Percentiles rank a stretch among this genome's conserved stretches.
Evolutionary conservation across 257 asterid species (phyloP).

Genomic region (Salvia splendens): DNA sequence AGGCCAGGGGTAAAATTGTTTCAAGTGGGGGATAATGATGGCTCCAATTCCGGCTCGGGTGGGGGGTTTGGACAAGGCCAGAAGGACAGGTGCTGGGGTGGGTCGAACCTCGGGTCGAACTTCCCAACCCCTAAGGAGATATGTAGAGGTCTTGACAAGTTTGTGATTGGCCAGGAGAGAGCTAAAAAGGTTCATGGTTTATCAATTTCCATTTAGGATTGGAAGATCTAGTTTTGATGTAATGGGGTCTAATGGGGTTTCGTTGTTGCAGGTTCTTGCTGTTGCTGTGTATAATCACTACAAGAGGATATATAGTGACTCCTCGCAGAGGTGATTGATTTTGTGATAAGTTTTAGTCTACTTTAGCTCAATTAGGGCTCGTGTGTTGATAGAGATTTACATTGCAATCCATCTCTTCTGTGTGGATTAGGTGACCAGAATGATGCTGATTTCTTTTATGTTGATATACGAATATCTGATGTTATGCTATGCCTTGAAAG

Average conservation of each 20-base stretch:
- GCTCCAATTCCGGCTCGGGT: constrained; percentile 52
- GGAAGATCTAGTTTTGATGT: constrained; percentile 9
- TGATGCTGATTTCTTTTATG: constrained; percentile 7
- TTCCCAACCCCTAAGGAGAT: constrained; percentile 97
- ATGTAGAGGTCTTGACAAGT: constrained; percentile 93
- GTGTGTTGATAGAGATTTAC: background rate
- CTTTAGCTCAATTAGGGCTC: background rate
- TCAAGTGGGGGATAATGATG: constrained; percentile 56
- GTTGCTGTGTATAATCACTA: constrained; percentile 98
- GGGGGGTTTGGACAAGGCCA: constrained; percentile 57
- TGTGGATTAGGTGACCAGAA: background rate
- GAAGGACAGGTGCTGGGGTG: constrained; percentile 85
- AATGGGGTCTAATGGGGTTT: constrained; percentile 15
- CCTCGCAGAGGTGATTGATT: constrained; percentile 68
- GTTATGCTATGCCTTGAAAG: constrained; percentile 49
- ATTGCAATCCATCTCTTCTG: background rate
- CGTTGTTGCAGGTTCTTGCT: constrained; percentile 73
- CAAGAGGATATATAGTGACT: constrained; percentile 86
- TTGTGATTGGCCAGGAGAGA: constrained; percentile 94
- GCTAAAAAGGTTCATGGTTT: constrained; percentile 78
- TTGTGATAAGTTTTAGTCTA: constrained; percentile 9
- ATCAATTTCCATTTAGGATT: constrained; percentile 8
- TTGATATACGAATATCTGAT: constrained; percentile 33
- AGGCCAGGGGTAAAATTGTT: constrained; percentile 71
- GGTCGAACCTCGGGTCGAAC: constrained; percentile 70